Evolutionary conservation across 306 rosid genomes (phyloP).

Genomic region (Alnus glutinosa): DNA sequence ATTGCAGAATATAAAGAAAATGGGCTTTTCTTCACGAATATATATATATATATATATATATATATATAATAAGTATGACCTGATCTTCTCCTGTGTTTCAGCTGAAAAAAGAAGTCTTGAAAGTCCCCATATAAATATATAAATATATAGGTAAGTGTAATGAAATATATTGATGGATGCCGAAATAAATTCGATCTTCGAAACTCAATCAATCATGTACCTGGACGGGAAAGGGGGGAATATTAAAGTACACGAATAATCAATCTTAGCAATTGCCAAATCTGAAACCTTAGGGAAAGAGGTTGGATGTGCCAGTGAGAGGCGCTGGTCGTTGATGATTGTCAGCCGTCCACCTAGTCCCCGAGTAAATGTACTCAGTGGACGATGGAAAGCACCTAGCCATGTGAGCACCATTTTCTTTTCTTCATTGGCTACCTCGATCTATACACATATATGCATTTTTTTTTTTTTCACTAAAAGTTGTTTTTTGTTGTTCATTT

Average conservation of each 20-base stretch:
- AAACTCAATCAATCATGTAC: not conserved
- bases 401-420: not conserved
- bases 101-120: too few species aligned
- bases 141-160: too few species aligned
- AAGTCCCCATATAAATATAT: too few species aligned
- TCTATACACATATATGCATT: not conserved
- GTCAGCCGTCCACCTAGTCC: not conserved
- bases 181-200: too few species aligned
- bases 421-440: not conserved
- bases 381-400: not conserved
- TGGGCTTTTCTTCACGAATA: too few species aligned
- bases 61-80: too few species aligned
- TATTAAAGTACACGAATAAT: not conserved
- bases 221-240: not conserved
- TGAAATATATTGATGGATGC: too few species aligned
- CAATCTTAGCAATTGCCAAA: not conserved
- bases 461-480: not conserved
- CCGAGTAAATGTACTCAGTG: not conserved
- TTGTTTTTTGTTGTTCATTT: not conserved
- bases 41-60: too few species aligned
- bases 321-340: slow-evolving; percentile 2
- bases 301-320: not conserved
- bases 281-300: not conserved
- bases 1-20: too few species aligned
- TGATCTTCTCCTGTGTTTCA: too few species aligned